A percentile compares a stretch with the other conserved stretches of the same genome.
These are phyloP conservation scores for Smithsoniella earleae DNA, from an alignment of 163 green algal genomes.

Conservation along the genomic window DNA sequence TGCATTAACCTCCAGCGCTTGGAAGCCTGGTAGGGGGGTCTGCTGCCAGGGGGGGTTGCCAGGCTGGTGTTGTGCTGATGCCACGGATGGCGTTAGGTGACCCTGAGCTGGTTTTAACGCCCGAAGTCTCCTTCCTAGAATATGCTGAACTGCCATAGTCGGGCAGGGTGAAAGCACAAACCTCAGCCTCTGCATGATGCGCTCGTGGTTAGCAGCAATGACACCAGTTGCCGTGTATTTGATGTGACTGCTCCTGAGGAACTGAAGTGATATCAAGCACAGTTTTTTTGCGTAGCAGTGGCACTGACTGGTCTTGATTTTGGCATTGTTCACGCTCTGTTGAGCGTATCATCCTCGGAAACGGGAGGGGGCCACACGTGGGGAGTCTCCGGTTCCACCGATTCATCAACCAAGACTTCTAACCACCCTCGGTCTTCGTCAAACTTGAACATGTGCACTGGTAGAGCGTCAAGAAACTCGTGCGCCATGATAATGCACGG, in stretches of 20 bases:
- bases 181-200: constrained; percentile 48
- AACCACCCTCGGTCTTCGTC: constrained; percentile 42
- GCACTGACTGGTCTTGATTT: too few species aligned
- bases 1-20: constrained; percentile 51
- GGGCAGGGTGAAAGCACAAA: constrained; percentile 69
- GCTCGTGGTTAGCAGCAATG: too few species aligned
- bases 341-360: too few species aligned
- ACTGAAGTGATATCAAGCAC: too few species aligned
- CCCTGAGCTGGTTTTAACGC: too few species aligned
- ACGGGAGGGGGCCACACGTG: too few species aligned
- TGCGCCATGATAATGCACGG: constrained; percentile 65
- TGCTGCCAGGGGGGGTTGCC: not conserved
- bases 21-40: constrained; percentile 1
- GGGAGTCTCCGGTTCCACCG: constrained; percentile 32
- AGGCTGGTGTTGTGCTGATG: too few species aligned
- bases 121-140: not conserved
- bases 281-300: too few species aligned
- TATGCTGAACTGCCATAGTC: constrained; percentile 41
- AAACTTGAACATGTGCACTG: constrained; percentile 86
- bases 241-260: too few species aligned
- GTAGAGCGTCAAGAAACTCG: constrained; percentile 96
- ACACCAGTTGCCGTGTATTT: too few species aligned
- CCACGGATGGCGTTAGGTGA: too few species aligned
- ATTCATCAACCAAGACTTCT: constrained; percentile 72
- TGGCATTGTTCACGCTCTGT: too few species aligned